These are phyloP conservation scores for Pestalotiopsis sp. DNA, from an alignment of 2,329 filamentous ascomycete genomes.

Conservation along the genomic window DNA sequence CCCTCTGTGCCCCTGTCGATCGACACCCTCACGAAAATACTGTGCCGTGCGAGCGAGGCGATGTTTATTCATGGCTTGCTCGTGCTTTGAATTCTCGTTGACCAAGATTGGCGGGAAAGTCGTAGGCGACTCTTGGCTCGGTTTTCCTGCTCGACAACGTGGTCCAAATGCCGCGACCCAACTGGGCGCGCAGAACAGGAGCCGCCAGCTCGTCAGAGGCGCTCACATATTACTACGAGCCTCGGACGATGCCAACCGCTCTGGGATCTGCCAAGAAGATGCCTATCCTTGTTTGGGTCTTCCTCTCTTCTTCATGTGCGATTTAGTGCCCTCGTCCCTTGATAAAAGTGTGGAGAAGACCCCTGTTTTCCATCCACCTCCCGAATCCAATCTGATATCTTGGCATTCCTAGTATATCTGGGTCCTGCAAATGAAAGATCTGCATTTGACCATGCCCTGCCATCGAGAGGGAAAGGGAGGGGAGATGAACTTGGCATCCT, in stretches of 20 bases:
- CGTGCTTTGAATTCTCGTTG: neutral
- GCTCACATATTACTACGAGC: neutral
- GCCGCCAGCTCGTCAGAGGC: neutral
- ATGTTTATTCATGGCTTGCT: neutral
- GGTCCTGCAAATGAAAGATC: slow-evolving; percentile 4
- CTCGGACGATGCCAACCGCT: neutral
- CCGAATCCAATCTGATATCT: neutral
- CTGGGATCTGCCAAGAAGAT: neutral
- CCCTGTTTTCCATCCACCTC: slow-evolving; percentile 3
- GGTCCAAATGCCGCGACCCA: neutral
- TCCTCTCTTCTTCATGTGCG: neutral
- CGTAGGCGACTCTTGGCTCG: neutral
- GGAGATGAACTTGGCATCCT: neutral
- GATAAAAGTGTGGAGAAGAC: slow-evolving; percentile 7
- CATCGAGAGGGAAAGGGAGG: neutral
- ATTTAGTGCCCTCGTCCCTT: neutral
- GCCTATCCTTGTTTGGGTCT: neutral
- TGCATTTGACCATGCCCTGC: neutral
- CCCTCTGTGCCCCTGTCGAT: neutral
- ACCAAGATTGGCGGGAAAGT: neutral
- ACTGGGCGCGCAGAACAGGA: neutral
- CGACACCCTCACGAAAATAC: neutral
- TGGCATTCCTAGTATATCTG: neutral
- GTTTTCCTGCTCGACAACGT: neutral
- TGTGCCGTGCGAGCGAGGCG: neutral